Base-by-base conservation (phyloP, 768 basidiomycete species). In the Guyanaporus albipodus region DNA sequence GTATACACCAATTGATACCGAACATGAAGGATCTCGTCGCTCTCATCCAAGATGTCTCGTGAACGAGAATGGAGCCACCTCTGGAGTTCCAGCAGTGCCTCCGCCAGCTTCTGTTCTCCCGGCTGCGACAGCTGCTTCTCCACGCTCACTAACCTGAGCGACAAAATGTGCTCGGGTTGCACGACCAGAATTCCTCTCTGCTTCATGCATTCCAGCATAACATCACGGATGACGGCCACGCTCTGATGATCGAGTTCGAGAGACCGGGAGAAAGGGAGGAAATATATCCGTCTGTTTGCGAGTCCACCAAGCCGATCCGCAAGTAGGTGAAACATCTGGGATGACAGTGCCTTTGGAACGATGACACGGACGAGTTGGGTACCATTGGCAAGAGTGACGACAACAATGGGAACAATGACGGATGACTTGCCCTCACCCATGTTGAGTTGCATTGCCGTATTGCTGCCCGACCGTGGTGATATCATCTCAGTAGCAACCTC, bases 351-450 rank as follows among this genome's bases (percentile, higher is more conserved):
- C 42, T 78, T 78, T 14, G 77, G 64, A 19, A 75, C 71, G 4
- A 80, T 61, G 27, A 80, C 69, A 10, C 79, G 71, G 31, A 72
- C 72, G 4, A 80, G 61, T 22, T 61, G 68, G 3, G 62, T 8
- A 1, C 73, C 70, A 53, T 79, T 61, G 0, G 78, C 73, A 17
- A 80, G 64, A 5, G 57, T 53, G 4, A 67, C 54, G 0, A 68
- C 62, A 1, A 69, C 59, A 24, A 79, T 61, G 0, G 79, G 79
- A 2, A 79, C 67, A 17, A 80, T 71, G 1, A 71, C 71, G 0
- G 69, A 71, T 7, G 70, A 68, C 48, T 80, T 80, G 2, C 78
- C 79, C 46, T 80, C 78, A 4, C 78, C 78, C 78, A 80, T 80
- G 42, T 79, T 78, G 14, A 80, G 70, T 32, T 80, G 78, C 23